phyloP scores from a whole-genome alignment of 305 asterid species.

The Ilex paraguariensis region DNA sequence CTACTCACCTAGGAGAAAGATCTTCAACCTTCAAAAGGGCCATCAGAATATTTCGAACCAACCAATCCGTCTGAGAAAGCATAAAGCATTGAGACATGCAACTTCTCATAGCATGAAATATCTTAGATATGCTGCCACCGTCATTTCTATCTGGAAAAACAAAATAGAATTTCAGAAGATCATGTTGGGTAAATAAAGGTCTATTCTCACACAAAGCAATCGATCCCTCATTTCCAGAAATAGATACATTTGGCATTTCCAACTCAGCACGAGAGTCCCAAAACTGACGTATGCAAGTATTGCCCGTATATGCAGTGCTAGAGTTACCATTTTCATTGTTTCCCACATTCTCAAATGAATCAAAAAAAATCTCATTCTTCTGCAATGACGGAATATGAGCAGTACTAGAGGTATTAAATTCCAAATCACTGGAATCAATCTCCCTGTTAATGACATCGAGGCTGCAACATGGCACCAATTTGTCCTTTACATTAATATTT shows the following conservation, averaged over 20 bases:
- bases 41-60: conserved; percentile 34
- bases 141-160: conserved; percentile 43
- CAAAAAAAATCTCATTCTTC: conserved; percentile 16
- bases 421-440: conserved; percentile 29
- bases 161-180: conserved; percentile 35
- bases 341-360: conserved; percentile 15
- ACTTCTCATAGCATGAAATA: conserved; percentile 35
- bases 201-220: conserved; percentile 19
- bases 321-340: conserved; percentile 11
- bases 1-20: conserved; percentile 65
- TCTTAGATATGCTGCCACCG: conserved; percentile 46
- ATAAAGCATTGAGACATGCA: conserved; percentile 36
- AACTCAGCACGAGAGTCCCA: conserved; percentile 23
- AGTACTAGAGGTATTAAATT: conserved; percentile 11
- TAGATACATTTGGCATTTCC: conserved; percentile 23
- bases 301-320: conserved; percentile 2
- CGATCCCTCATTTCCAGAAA: conserved; percentile 27
- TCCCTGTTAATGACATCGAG: conserved; percentile 32
- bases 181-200: conserved; percentile 9
- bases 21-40: conserved; percentile 44
- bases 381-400: conserved; percentile 17
- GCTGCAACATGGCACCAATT: conserved; percentile 23
- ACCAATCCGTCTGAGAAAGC: conserved; percentile 31
- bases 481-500: conserved; percentile 18
- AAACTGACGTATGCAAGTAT: not conserved